These are phyloP conservation scores for Magnaporthales sp. DNA, from an alignment of 2,329 filamentous ascomycete genomes.

Conservation along the genomic window DNA sequence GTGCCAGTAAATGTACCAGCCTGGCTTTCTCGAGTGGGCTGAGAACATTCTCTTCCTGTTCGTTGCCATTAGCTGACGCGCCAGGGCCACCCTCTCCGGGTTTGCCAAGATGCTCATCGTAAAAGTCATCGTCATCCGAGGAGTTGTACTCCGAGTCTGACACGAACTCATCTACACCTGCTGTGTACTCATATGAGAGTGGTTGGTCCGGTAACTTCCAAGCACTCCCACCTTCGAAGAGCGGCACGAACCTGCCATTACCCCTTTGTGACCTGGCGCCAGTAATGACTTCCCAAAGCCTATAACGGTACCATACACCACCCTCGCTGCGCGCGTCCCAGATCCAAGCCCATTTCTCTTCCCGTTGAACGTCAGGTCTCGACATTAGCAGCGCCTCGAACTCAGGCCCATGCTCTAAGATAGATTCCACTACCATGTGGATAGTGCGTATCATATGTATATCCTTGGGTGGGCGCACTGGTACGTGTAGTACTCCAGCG, in stretches of 20 bases:
- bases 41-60: constrained; percentile 54
- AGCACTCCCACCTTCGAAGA: constrained; percentile 69
- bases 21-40: constrained; percentile 79
- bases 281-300: constrained; percentile 79
- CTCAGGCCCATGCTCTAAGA: constrained; percentile 73
- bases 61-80: constrained; percentile 14
- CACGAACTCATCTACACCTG: constrained; percentile 67
- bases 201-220: constrained; percentile 70
- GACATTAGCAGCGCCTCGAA: constrained; percentile 93
- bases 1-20: constrained; percentile 72
- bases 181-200: constrained; percentile 75
- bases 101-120: constrained; percentile 35
- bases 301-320: constrained; percentile 88
- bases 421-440: constrained; percentile 75
- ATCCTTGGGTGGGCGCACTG: constrained; percentile 67
- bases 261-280: constrained; percentile 40
- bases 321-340: constrained; percentile 76
- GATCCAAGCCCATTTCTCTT: constrained; percentile 90
- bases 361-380: constrained; percentile 68
- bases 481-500: constrained; percentile 51
- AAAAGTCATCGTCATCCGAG: constrained; percentile 70
- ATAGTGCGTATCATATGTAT: constrained; percentile 74
- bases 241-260: constrained; percentile 45
- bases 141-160: constrained; percentile 82
- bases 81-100: constrained; percentile 15